Percentiles rank a stretch among this genome's conserved stretches.
phyloP scores from a whole-genome alignment of 2,329 filamentous ascomycete genomes.

The Cladosporium sp. region DNA sequence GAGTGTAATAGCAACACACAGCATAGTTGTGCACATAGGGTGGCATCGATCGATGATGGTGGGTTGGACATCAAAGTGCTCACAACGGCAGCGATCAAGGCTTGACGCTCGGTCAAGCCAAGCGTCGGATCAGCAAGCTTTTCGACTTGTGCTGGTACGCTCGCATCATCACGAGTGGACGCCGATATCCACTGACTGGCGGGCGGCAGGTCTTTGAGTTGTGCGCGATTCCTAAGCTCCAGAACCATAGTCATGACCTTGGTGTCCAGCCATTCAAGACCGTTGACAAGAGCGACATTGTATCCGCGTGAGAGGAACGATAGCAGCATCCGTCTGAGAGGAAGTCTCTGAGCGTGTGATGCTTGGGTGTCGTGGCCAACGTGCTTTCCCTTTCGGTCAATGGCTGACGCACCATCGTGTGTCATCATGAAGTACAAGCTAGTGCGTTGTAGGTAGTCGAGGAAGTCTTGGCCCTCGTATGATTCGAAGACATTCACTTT shows the following conservation, averaged over 20 bases:
- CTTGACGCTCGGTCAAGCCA: slow-evolving; percentile 30
- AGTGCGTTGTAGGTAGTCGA: slow-evolving; percentile 54
- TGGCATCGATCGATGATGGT: slow-evolving; percentile 1
- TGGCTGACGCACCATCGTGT: slow-evolving; percentile 57
- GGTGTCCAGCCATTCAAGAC: slow-evolving; percentile 62
- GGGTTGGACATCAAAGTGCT: slow-evolving; percentile 24
- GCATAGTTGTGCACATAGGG: slow-evolving; percentile 12
- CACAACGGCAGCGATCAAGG: slow-evolving; percentile 29
- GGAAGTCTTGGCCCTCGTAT: slow-evolving; percentile 52
- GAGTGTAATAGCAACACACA: slow-evolving; percentile 32
- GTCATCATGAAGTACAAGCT: slow-evolving; percentile 68
- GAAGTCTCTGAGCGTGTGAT: slow-evolving; percentile 24
- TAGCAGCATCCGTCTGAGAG: slow-evolving; percentile 53
- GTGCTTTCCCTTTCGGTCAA: slow-evolving; percentile 26
- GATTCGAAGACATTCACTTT: slow-evolving; percentile 51
- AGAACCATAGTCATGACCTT: slow-evolving; percentile 58
- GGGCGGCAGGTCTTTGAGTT: slow-evolving; percentile 4
- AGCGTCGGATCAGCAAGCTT: slow-evolving; percentile 21
- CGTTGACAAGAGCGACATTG: slow-evolving; percentile 65
- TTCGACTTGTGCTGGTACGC: slow-evolving; percentile 18
- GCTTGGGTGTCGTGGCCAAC: slow-evolving; percentile 21
- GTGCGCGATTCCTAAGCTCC: slow-evolving; percentile 28
- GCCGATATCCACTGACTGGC: slow-evolving; percentile 5
- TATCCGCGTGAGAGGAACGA: slow-evolving; percentile 57
- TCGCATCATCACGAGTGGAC: not conserved